Evolutionary conservation across 352 stramenopile species (phyloP).

Genomic region (Phytophthora ramorum): DNA sequence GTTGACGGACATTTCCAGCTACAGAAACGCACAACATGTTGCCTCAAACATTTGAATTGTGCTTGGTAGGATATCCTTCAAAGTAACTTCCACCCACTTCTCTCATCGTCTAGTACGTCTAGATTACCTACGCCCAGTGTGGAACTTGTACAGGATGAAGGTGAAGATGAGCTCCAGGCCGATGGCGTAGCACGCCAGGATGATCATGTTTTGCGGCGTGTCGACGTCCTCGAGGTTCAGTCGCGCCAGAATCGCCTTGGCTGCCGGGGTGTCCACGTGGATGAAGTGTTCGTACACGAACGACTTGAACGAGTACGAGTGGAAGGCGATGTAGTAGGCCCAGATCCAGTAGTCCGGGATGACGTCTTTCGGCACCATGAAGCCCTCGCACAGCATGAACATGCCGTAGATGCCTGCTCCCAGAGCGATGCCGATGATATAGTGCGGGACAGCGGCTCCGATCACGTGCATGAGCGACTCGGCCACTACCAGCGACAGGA

Average conservation of each 20-base stretch:
- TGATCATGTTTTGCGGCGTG: constrained; percentile 49
- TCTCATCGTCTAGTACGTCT: neutral
- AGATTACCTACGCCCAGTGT: constrained; percentile 16
- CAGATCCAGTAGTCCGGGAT: constrained; percentile 79
- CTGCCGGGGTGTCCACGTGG: neutral
- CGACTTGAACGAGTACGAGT: constrained; percentile 77
- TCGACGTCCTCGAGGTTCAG: constrained; percentile 57
- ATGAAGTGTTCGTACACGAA: constrained; percentile 83
- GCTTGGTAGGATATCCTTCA: neutral
- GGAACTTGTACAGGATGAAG: constrained; percentile 37
- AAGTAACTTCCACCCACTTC: neutral
- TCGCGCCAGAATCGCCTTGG: constrained; percentile 32
- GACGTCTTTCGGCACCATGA: constrained; percentile 58
- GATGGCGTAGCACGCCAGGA: constrained; percentile 46
- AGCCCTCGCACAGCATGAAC: no score
- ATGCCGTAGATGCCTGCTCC: constrained; percentile 78
- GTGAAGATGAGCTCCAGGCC: constrained; percentile 52
- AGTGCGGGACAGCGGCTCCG: constrained; percentile 66
- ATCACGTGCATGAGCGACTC: constrained; percentile 82
- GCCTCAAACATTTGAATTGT: neutral
- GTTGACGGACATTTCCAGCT: no score
- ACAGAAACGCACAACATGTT: no score
- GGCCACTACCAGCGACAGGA: constrained; percentile 69
- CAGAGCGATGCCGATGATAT: constrained; percentile 82
- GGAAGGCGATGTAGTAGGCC: constrained; percentile 82